Evolutionary conservation across 208 protist genomes (phyloP).

Genomic region (Crithidia sp.): DNA sequence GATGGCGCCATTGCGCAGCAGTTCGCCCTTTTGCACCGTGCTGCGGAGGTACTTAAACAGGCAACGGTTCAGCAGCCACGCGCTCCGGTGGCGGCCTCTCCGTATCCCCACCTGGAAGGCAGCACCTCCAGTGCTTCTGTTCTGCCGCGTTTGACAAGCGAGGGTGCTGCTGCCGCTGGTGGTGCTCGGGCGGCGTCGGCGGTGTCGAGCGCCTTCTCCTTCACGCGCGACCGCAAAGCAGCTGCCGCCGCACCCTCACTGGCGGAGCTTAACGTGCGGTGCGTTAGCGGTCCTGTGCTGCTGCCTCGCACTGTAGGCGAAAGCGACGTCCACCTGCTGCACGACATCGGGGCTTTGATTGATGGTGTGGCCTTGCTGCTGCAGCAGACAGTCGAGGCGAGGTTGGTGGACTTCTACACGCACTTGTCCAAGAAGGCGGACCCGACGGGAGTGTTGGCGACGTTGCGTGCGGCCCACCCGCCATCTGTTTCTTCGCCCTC

Average conservation of each 20-base stretch:
- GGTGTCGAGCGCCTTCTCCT: too few species aligned
- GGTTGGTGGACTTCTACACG: constrained; percentile 70
- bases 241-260: too few species aligned
- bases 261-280: background rate
- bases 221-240: too few species aligned
- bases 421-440: constrained; percentile 56
- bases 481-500: too few species aligned
- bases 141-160: background rate
- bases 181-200: too few species aligned
- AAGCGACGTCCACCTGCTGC: constrained; percentile 31
- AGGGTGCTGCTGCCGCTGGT: background rate
- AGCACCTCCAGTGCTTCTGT: background rate
- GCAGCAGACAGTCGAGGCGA: constrained; percentile 37
- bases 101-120: constrained; percentile 3
- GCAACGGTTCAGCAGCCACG: background rate
- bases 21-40: constrained; percentile 7
- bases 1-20: constrained; percentile 25
- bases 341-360: constrained; percentile 47
- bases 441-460: constrained; percentile 19
- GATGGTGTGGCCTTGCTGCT: constrained; percentile 28
- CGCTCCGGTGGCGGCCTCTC: background rate
- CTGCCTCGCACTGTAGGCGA: constrained; percentile 13
- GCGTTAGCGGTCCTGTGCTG: constrained; percentile 4
- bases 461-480: background rate
- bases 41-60: constrained; percentile 27